These are phyloP conservation scores for Sanghuangporus sanghuang DNA, from an alignment of 1,284 basidiomycete species.

Conservation along the genomic window DNA sequence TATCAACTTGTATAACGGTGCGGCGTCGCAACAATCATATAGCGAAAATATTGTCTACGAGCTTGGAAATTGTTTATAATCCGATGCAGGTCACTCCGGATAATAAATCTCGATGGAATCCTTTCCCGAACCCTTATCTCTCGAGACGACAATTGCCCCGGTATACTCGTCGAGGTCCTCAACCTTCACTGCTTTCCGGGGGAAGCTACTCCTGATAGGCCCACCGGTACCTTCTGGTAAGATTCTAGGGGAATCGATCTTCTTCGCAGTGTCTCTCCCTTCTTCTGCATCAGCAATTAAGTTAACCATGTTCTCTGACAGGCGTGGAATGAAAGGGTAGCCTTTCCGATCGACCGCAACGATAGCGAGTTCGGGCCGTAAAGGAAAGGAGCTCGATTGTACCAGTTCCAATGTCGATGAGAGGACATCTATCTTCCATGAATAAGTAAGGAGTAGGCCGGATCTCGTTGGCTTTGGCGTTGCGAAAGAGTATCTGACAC, in stretches of 20 bases:
- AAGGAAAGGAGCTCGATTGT: no score
- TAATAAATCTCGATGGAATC: background rate
- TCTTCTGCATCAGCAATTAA: background rate
- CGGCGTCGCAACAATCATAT: no score
- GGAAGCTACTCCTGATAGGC: no score
- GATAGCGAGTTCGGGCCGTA: background rate
- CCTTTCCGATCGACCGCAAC: background rate
- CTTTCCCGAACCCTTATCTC: background rate
- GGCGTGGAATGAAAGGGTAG: background rate
- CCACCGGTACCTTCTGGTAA: no score
- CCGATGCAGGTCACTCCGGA: background rate
- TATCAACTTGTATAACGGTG: no score
- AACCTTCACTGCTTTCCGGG: no score
- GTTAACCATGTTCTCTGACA: background rate
- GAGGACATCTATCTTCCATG: background rate
- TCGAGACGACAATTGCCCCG: background rate
- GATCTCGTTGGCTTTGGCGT: background rate
- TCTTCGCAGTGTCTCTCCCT: background rate
- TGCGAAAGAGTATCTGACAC: background rate
- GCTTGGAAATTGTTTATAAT: no score
- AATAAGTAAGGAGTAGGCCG: background rate
- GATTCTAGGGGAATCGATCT: no score
- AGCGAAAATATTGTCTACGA: no score
- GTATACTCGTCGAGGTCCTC: background rate
- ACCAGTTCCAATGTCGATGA: no score